These are phyloP conservation scores for Neofusicoccum parvum DNA, from an alignment of 2,329 filamentous ascomycete species.

Conservation along the genomic window DNA sequence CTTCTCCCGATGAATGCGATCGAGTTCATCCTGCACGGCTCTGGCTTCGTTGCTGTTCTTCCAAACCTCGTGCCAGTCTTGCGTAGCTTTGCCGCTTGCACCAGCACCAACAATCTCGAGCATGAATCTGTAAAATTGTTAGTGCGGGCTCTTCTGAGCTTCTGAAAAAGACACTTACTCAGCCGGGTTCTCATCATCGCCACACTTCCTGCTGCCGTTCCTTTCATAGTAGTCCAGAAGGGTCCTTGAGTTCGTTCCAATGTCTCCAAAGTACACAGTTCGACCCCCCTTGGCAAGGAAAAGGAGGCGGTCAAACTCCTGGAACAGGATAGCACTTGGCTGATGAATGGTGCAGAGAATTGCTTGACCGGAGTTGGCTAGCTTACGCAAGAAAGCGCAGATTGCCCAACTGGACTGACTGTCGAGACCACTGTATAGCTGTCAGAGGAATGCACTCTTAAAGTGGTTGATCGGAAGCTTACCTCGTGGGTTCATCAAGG, in stretches of 20 bases:
- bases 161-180: conserved; percentile 43
- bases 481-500: conserved; percentile 58
- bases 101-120: conserved; percentile 46
- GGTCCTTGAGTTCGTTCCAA: conserved; percentile 43
- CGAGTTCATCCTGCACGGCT: conserved; percentile 40
- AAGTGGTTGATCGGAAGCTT: conserved; percentile 8
- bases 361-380: conserved; percentile 58
- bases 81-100: conserved; percentile 47
- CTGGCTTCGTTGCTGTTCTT: conserved; percentile 28
- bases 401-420: conserved; percentile 62
- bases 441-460: neutral
- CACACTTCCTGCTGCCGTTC: conserved; percentile 64
- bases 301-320: conserved; percentile 48
- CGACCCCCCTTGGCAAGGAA: conserved; percentile 44
- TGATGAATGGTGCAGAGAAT: conserved; percentile 53
- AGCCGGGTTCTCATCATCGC: conserved; percentile 68
- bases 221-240: conserved; percentile 59
- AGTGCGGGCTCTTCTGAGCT: conserved; percentile 32
- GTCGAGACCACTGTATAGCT: neutral
- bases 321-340: conserved; percentile 48
- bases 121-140: conserved; percentile 59
- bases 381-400: conserved; percentile 62
- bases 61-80: conserved; percentile 48
- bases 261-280: conserved; percentile 47
- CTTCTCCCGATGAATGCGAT: conserved; percentile 42